A percentile compares a stretch with the other conserved stretches of the same genome.
phyloP scores from a whole-genome alignment of 2,329 filamentous ascomycete species.

The Clarireedia paspali region DNA sequence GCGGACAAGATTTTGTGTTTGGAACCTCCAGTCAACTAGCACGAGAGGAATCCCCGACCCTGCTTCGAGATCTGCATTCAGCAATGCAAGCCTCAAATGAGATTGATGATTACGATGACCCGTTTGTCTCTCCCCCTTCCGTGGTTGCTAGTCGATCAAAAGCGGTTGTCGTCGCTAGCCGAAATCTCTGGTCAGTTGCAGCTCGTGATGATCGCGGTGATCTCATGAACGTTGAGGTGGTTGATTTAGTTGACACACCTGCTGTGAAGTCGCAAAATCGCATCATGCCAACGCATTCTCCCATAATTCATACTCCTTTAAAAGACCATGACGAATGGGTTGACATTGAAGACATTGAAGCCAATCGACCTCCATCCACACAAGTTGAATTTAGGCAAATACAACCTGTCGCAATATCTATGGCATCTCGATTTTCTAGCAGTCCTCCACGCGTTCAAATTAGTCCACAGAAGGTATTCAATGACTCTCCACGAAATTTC shows the following conservation, averaged over 20 bases:
- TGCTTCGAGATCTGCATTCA: conserved; percentile 53
- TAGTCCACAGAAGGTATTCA: background rate
- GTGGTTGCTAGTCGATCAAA: conserved; percentile 4
- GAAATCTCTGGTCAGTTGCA: conserved; percentile 61
- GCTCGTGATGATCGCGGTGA: conserved; percentile 59
- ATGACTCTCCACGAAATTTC: background rate
- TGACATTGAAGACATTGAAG: conserved; percentile 19
- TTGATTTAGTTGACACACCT: conserved; percentile 45
- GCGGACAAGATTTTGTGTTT: conserved; percentile 71
- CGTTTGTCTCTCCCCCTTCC: conserved; percentile 28
- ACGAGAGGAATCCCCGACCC: conserved; percentile 60
- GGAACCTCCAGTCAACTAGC: conserved; percentile 80
- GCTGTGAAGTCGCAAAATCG: conserved; percentile 9
- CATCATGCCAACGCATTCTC: background rate
- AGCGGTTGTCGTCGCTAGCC: conserved; percentile 11
- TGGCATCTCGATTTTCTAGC: conserved; percentile 11
- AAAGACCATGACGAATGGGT: conserved; percentile 19
- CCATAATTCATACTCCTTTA: background rate
- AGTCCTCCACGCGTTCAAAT: conserved; percentile 9
- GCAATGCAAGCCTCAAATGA: conserved; percentile 54
- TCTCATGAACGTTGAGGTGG: conserved; percentile 46
- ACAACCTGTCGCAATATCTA: conserved; percentile 14
- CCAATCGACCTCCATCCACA: conserved; percentile 3
- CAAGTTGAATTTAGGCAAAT: conserved; percentile 3
- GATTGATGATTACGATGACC: conserved; percentile 29